phyloP scores from a whole-genome alignment of 164 flowering plant genomes.

The Amborella trichopoda region DNA sequence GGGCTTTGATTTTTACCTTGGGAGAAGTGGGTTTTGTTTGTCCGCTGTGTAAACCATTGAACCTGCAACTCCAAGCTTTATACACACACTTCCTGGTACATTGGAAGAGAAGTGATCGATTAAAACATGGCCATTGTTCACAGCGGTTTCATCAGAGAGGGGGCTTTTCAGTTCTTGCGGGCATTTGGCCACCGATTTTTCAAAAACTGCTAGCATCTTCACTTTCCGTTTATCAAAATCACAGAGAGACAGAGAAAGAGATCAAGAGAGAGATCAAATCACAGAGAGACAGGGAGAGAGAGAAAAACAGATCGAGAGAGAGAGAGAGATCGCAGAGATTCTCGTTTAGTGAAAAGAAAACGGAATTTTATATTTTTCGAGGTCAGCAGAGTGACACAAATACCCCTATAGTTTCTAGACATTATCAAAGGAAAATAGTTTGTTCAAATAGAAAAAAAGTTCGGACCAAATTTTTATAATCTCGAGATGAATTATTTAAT shows the following conservation, averaged over 20 bases:
- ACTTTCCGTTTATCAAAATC: neutral
- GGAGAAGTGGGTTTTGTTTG: slow-evolving; percentile 71
- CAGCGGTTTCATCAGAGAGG: slow-evolving; percentile 21
- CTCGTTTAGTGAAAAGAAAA: too few species aligned
- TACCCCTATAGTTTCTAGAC: too few species aligned
- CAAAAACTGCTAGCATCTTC: slow-evolving; percentile 85
- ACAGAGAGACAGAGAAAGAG: neutral
- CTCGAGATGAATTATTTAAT: too few species aligned
- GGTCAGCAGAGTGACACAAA: too few species aligned
- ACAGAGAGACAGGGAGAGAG: neutral
- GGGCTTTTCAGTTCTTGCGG: slow-evolving; percentile 71
- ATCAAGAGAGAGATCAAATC: neutral
- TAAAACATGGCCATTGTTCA: slow-evolving; percentile 48
- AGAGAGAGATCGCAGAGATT: too few species aligned
- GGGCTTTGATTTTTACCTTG: too few species aligned
- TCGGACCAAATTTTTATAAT: too few species aligned
- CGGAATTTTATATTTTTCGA: too few species aligned
- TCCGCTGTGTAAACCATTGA: slow-evolving; percentile 50
- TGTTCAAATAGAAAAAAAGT: too few species aligned
- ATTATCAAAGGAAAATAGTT: too few species aligned
- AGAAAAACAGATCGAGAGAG: neutral
- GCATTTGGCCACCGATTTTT: slow-evolving; percentile 76
- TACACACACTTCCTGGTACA: slow-evolving; percentile 40
- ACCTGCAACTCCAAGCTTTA: slow-evolving; percentile 57
- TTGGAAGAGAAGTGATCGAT: slow-evolving; percentile 45